phyloP scores from a whole-genome alignment of 345 rosid species.

The Erysimum cheiranthoides region DNA sequence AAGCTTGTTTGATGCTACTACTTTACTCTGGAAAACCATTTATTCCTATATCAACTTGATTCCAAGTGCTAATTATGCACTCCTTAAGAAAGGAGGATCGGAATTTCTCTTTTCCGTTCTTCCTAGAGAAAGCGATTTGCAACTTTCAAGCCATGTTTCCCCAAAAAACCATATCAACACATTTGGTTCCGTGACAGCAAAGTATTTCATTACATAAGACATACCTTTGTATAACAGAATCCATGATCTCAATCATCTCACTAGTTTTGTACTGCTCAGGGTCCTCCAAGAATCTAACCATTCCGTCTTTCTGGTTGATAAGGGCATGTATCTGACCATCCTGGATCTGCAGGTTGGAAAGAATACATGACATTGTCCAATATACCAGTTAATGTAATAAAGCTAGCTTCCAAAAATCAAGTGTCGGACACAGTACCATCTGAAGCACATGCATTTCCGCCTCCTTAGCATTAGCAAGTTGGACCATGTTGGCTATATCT shows the following conservation, averaged over 20 bases:
- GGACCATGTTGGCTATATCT: constrained; percentile 90
- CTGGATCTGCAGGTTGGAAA: constrained; percentile 65
- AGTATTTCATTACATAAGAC: not conserved
- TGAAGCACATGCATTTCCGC: constrained; percentile 99
- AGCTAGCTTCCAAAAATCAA: constrained; percentile 25
- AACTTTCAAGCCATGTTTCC: not conserved
- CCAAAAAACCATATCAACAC: constrained; percentile 3
- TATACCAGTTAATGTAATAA: not conserved
- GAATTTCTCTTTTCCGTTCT: not conserved
- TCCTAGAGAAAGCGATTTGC: not conserved
- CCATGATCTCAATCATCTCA: constrained; percentile 83
- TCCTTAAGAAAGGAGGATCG: not conserved
- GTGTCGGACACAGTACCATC: constrained; percentile 63
- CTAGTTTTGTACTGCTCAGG: constrained; percentile 94
- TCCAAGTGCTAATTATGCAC: not conserved
- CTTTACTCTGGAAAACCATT: constrained; percentile 12
- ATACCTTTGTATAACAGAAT: constrained; percentile 90
- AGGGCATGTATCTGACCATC: constrained; percentile 97
- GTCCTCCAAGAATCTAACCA: constrained; percentile 99
- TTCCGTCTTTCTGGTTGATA: constrained; percentile 98
- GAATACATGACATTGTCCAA: constrained; percentile 1
- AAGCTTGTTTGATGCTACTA: not conserved
- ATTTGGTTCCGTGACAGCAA: constrained; percentile 14
- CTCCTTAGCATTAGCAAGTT: constrained; percentile 77
- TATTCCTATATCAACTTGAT: constrained; percentile 10